These are phyloP conservation scores for Exophiala lecanii-corni DNA, from an alignment of 2,329 filamentous ascomycete species.

Conservation along the genomic window DNA sequence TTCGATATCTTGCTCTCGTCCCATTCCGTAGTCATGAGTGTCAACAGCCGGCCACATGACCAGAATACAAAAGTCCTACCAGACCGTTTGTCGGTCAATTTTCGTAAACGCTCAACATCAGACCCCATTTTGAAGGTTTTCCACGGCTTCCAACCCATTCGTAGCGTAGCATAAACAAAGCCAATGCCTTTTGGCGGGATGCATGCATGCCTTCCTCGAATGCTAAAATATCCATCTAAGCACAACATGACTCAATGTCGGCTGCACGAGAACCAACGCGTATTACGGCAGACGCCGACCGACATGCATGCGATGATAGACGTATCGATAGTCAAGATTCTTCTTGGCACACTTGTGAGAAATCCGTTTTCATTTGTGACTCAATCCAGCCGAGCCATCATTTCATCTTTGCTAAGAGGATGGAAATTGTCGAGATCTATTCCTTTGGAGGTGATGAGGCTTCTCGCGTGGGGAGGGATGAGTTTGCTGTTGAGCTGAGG, in stretches of 20 bases:
- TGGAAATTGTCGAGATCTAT: conserved; percentile 93
- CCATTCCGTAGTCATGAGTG: conserved; percentile 14
- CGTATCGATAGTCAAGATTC: conserved; percentile 31
- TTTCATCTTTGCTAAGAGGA: conserved; percentile 86
- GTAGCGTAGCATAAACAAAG: conserved; percentile 17
- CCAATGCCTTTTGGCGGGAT: conserved; percentile 13
- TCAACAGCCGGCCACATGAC: conserved; percentile 17
- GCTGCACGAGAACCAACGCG: conserved; percentile 15
- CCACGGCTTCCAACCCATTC: conserved; percentile 12
- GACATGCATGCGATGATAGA: conserved; percentile 22
- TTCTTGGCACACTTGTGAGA: conserved; percentile 38
- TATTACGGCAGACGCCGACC: conserved; percentile 13
- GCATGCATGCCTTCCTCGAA: conserved; percentile 16
- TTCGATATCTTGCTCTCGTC: conserved; percentile 15
- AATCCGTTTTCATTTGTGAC: conserved; percentile 31
- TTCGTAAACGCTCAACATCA: conserved; percentile 18
- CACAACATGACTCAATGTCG: conserved; percentile 32
- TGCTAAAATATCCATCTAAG: conserved; percentile 21
- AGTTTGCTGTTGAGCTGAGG: conserved; percentile 82
- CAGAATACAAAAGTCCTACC: conserved; percentile 17
- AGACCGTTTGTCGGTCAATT: conserved; percentile 16
- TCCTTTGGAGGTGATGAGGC: conserved; percentile 68
- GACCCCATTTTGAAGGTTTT: conserved; percentile 12
- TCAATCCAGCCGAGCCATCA: conserved; percentile 98
- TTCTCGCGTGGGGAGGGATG: conserved; percentile 75